These are phyloP conservation scores for Sclerotinia nivalis DNA, from an alignment of 2,329 filamentous ascomycete species.

Conservation along the genomic window DNA sequence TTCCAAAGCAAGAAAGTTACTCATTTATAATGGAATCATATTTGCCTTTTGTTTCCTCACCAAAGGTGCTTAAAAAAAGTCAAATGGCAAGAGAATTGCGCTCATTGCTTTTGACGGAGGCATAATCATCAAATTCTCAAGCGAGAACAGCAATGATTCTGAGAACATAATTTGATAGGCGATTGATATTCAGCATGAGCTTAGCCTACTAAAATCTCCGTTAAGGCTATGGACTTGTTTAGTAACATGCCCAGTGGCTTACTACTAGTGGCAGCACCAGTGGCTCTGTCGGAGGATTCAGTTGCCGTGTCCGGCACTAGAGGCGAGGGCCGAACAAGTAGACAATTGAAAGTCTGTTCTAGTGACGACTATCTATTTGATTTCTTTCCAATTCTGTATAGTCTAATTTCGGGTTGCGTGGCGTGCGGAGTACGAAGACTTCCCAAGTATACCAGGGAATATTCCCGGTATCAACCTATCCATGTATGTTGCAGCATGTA, in stretches of 20 bases:
- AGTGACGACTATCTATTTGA: conserved; percentile 3
- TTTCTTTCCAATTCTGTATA: neutral
- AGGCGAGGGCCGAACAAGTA: neutral
- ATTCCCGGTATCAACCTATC: neutral
- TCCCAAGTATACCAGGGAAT: neutral
- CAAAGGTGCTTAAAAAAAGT: neutral
- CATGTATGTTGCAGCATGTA: conserved; percentile 19
- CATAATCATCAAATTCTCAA: conserved; percentile 1
- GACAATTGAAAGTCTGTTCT: neutral
- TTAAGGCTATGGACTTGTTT: conserved; percentile 3
- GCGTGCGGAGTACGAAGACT: neutral
- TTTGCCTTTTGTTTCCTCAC: neutral
- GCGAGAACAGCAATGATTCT: neutral
- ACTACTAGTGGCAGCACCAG: neutral
- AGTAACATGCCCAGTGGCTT: conserved; percentile 11
- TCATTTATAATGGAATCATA: neutral
- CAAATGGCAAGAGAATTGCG: neutral
- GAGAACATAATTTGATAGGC: neutral
- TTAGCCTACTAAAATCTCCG: neutral
- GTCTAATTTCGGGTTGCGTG: neutral
- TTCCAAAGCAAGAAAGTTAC: conserved; percentile 4
- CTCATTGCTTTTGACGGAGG: neutral
- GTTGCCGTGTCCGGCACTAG: neutral
- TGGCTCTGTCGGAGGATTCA: neutral
- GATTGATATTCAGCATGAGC: neutral